Evolutionary conservation across 179 eudicot species (phyloP), one percentile per base, ranked within the genome.

Genomic region (Beta corolliflora): DNA sequence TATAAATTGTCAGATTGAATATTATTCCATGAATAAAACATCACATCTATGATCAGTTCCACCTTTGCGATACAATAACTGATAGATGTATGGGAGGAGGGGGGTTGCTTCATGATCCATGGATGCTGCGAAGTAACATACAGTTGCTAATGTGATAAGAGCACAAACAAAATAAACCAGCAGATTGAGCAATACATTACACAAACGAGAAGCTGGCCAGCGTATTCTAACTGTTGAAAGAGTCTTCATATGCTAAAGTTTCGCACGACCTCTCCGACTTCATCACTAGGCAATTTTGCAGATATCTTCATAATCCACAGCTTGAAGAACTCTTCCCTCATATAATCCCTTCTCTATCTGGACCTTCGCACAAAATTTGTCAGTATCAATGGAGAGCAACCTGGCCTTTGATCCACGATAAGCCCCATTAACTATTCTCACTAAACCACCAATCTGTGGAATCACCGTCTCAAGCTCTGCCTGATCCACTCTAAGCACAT

Each of bases 391-490:
- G 14, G 90, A 81, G n/a, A 93, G 78, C 88, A 93, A 73, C 83
- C 88, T 88, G 0, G 91, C 98, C 60, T 83, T 88, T 11, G 90
- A 89, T 76, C 97, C 98, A 44, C 97, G 91, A 77, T 93, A 95
- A 12, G 97, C 97, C 71, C 98, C 97, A 83, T 95, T 95, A 68
- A 93, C 93, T 18, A 95, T 90, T 85, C 79, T 93, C 74, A 93
- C 98, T 69, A 92, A 78, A 1, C 97, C 93, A 13, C 98, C 97
- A 76, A 93, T 93, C 82, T 93, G 97, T 0, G 98, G 98, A 80
- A 95, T 88, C 25, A 93, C 97, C 0, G 97, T 95, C 87, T 95
- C 98, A 41, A 95, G 90, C 87, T 95, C 98, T 31, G 90, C 94
- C 75, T 95, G 98, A 83, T 95, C 98, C 36, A 95, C 92, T 83